Percentiles rank a stretch among this genome's conserved stretches.
These are phyloP conservation scores for Colletotrichum sp. DNA, from an alignment of 2,329 filamentous ascomycete species.

Conservation along the genomic window DNA sequence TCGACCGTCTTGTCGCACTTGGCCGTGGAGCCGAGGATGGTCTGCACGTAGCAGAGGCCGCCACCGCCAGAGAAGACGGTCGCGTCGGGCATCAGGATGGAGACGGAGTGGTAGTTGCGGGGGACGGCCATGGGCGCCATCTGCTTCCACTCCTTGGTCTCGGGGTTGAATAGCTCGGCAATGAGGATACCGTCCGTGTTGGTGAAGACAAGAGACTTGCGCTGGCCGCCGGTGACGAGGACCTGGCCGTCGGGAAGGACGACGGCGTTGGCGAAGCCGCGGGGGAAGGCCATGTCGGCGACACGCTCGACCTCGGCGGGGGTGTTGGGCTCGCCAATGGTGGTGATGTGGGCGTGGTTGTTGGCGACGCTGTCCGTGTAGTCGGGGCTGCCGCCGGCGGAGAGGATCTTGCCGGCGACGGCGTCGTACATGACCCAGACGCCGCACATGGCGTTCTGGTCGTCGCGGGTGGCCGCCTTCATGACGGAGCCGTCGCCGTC, in stretches of 20 bases:
- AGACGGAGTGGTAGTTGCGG: constrained; percentile 55
- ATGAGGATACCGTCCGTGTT: constrained; percentile 45
- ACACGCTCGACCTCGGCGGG: constrained; percentile 30
- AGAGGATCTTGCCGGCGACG: constrained; percentile 60
- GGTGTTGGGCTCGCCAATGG: constrained; percentile 38
- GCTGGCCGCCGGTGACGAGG: constrained; percentile 53
- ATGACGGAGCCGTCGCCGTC: constrained; percentile 42
- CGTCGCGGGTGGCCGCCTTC: constrained; percentile 47
- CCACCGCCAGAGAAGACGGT: constrained; percentile 57
- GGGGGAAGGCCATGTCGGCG: constrained; percentile 37
- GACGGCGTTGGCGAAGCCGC: constrained; percentile 51
- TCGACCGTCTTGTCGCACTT: constrained; percentile 48
- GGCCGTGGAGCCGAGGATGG: constrained; percentile 20
- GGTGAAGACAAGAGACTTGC: constrained; percentile 45
- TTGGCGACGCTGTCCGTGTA: constrained; percentile 50
- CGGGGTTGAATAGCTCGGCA: constrained; percentile 53
- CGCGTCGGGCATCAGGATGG: constrained; percentile 54
- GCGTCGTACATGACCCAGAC: constrained; percentile 64
- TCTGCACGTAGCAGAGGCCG: constrained; percentile 50
- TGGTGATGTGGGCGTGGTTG: constrained; percentile 53
- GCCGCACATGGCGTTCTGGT: constrained; percentile 58
- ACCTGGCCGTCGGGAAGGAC: constrained; percentile 54
- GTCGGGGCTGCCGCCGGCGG: constrained; percentile 51
- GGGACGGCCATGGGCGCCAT: constrained; percentile 42
- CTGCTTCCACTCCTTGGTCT: constrained; percentile 41